Conservation (phyloP, 371 early-diverging fungal species). For the Rhizomucor pusillus region DNA sequence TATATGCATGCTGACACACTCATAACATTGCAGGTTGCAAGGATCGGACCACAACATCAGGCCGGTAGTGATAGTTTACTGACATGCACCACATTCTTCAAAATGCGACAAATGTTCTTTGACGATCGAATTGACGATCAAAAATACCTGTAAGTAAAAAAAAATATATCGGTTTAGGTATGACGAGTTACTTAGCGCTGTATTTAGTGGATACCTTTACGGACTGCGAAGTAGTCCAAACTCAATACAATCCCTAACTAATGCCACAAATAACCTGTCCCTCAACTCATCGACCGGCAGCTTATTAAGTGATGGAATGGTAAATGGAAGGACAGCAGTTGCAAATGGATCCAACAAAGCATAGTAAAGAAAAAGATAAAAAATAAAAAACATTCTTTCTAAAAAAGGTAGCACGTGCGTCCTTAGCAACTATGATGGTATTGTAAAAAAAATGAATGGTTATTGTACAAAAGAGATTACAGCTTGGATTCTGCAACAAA, state of each 20-base stretch:
- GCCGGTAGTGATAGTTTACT: conserved; percentile 99
- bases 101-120: conserved; percentile 94
- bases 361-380: background rate
- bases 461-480: conserved; percentile 2
- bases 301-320: conserved; percentile 1
- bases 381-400: conserved; percentile 5
- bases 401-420: no score
- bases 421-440: no score
- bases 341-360: conserved; percentile 8
- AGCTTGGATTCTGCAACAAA: conserved; percentile 48
- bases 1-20: no score
- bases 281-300: conserved; percentile 18
- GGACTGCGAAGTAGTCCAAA: conserved; percentile 52
- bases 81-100: conserved; percentile 96
- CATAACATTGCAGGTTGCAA: conserved; percentile 55
- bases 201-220: conserved; percentile 53
- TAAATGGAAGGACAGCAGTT: conserved; percentile 8
- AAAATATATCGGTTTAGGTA: background rate
- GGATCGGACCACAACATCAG: conserved; percentile 99
- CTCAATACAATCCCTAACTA: conserved; percentile 20
- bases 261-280: conserved; percentile 30
- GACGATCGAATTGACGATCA: conserved; percentile 92
- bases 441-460: no score
- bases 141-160: conserved; percentile 72
- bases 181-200: background rate